Percentiles rank a stretch among this genome's conserved stretches.
These are phyloP conservation scores for Lepidium africanum DNA, from an alignment of 345 rosid genomes.

Conservation along the genomic window DNA sequence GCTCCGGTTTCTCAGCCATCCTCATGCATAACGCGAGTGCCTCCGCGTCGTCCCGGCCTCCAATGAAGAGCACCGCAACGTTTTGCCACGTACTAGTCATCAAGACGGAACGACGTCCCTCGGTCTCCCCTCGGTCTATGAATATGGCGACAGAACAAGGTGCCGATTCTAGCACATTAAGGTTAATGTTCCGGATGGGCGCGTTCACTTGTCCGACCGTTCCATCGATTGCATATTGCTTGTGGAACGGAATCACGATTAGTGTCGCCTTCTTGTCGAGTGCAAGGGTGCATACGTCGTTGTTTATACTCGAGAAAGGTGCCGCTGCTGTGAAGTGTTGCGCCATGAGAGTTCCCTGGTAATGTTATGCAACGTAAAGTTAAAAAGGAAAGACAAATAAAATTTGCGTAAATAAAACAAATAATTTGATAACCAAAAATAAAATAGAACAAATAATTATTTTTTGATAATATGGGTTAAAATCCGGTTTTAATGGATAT, in stretches of 20 bases:
- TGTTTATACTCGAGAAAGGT: conserved; percentile 40
- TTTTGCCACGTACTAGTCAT: conserved; percentile 5
- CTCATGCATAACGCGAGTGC: conserved; percentile 24
- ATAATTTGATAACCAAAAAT: no score
- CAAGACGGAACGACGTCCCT: conserved; percentile 1
- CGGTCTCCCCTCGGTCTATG: conserved; percentile 31
- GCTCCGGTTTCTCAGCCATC: conserved; percentile 24
- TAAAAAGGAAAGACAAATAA: no score
- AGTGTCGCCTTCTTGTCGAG: conserved; percentile 42
- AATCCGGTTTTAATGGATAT: no score
- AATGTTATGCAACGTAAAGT: no score
- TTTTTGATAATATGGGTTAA: no score
- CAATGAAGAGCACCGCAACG: conserved; percentile 40
- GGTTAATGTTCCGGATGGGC: conserved; percentile 28
- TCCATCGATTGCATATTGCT: conserved; percentile 34
- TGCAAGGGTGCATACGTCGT: conserved; percentile 50
- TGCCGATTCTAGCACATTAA: conserved; percentile 40
- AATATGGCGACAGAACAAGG: conserved; percentile 44
- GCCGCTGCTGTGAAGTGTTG: conserved; percentile 42
- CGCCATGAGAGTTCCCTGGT: conserved; percentile 21
- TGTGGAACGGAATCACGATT: conserved; percentile 44
- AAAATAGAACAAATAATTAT: no score
- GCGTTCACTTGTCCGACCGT: conserved; percentile 21
- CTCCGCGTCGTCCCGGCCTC: conserved; percentile 26
- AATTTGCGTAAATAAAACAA: no score